Percentiles rank a stretch among this genome's conserved stretches.
Evolutionary conservation across 108 stramenopile genomes (phyloP).

Genomic region (Fragilaria radians): DNA sequence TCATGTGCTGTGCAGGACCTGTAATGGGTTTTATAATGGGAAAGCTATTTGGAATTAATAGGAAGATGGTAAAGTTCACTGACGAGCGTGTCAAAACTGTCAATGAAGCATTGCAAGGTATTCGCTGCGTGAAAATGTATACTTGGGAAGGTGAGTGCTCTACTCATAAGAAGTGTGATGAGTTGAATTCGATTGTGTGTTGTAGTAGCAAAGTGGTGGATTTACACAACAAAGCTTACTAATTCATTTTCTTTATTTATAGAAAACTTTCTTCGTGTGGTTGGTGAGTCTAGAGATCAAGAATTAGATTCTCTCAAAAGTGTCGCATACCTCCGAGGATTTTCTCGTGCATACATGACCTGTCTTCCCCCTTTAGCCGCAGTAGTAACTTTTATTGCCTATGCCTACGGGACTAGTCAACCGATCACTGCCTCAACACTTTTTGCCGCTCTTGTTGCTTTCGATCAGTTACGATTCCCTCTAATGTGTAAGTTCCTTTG

Average conservation of each 20-base stretch:
- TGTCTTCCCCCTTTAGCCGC: slow-evolving; percentile 56
- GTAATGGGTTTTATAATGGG: slow-evolving; percentile 56
- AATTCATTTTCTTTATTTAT: background rate
- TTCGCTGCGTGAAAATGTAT: slow-evolving; percentile 87
- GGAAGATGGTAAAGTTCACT: slow-evolving; percentile 63
- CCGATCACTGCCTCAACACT: slow-evolving; percentile 47
- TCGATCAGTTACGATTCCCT: slow-evolving; percentile 67
- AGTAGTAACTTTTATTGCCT: slow-evolving; percentile 52
- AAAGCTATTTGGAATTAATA: slow-evolving; percentile 61
- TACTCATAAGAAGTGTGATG: too few relatives aligned
- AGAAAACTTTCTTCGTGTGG: slow-evolving; percentile 47
- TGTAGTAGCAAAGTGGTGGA: too few relatives aligned
- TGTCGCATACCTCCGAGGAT: slow-evolving; percentile 58
- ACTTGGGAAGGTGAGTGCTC: slow-evolving; percentile 64
- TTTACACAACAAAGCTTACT: too few relatives aligned
- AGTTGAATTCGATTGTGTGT: too few relatives aligned
- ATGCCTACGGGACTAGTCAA: slow-evolving; percentile 24
- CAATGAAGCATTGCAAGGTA: slow-evolving; percentile 90
- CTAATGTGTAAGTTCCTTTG: slow-evolving; percentile 27
- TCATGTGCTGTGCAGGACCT: slow-evolving; percentile 68
- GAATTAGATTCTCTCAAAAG: slow-evolving; percentile 48
- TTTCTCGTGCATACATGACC: slow-evolving; percentile 55
- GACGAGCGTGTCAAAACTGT: slow-evolving; percentile 77
- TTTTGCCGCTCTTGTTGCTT: slow-evolving; percentile 57
- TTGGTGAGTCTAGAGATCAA: slow-evolving; percentile 36